Evolutionary conservation across 2,329 filamentous ascomycete species (phyloP), one percentile per base, ranked within the genome.

Genomic region (Boeremia exigua): DNA sequence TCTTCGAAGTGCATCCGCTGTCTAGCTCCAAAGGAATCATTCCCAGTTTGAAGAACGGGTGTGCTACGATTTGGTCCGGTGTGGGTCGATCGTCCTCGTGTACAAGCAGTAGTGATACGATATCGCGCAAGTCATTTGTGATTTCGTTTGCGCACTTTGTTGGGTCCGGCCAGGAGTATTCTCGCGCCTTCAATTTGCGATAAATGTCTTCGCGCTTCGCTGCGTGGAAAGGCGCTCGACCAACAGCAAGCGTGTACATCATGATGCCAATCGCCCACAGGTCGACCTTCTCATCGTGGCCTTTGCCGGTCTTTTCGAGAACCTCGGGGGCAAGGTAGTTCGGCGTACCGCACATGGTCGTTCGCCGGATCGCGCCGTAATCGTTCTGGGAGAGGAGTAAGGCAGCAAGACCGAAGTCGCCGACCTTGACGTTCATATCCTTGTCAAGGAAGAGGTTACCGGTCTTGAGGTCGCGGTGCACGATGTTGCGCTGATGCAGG

Each of bases 291-390:
- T 98, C 93, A 64, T 96, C 95, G 73, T 99, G 95, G 0, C 95
- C 95, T 68, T 94, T 92, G 71, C 91, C 95, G 30, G 90, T 91
- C 80, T 95, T 96, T 71, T 96, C 91, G 47, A 99, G 79, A 59
- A 99, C 96, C 72, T 99, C 95, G 0, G 95, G 95, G 0, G 95
- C 95, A 66, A 99, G 96, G 74, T 99, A 99, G 76, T 99, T 99
- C 1, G 95, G 95, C 4, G 95, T 99, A 55, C 95, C 95, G 67
- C 95, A 99, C 56, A 99, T 86, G 6, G 95, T 99, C 25, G 92
- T 97, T 68, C 96, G 86, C 61, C 95, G 87, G 56, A 75, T 75
- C 65, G 86, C 92, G 75, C 88, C 88, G 84, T 91, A 91, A 70
- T 99, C 95, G 74, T 89, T 92, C 71, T 94, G 92, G 9, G 93